A percentile compares a stretch with the other conserved stretches of the same genome.
phyloP scores from a whole-genome alignment of 2,329 filamentous ascomycete genomes.

The Fusarium foetens region DNA sequence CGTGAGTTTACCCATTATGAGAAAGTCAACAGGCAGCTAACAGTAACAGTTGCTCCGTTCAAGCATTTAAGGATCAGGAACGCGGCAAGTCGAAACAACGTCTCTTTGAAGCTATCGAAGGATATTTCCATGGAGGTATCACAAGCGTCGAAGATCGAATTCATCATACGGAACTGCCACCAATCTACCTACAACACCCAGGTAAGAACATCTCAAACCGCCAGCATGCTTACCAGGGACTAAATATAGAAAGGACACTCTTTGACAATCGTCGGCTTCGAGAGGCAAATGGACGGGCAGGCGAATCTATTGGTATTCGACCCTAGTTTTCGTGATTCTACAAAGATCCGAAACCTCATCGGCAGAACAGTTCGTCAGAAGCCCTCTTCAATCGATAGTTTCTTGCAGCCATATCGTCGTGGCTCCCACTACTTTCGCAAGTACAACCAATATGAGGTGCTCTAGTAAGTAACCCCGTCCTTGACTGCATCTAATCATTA shows the following conservation, averaged over 20 bases:
- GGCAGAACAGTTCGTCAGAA: constrained; percentile 58
- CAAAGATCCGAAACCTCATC: constrained; percentile 68
- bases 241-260: constrained; percentile 74
- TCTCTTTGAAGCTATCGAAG: constrained; percentile 74
- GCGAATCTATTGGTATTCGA: constrained; percentile 86
- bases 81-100: constrained; percentile 58
- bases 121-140: constrained; percentile 74
- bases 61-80: constrained; percentile 64
- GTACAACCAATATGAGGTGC: constrained; percentile 81
- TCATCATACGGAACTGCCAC: constrained; percentile 76
- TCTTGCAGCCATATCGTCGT: constrained; percentile 79
- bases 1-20: constrained; percentile 55
- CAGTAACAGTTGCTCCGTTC: constrained; percentile 67
- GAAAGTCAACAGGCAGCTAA: not conserved
- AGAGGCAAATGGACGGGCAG: constrained; percentile 71
- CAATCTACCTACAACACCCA: constrained; percentile 90
- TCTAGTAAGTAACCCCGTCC: constrained; percentile 65
- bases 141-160: constrained; percentile 62
- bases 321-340: constrained; percentile 79
- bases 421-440: constrained; percentile 73
- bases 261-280: constrained; percentile 87
- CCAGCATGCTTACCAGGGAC: not conserved
- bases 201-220: constrained; percentile 55
- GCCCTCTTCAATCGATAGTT: constrained; percentile 50
- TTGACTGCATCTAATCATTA: not conserved